These are phyloP conservation scores for Rubroboletus pulcherrimus DNA, from an alignment of 768 basidiomycete genomes.

Conservation along the genomic window DNA sequence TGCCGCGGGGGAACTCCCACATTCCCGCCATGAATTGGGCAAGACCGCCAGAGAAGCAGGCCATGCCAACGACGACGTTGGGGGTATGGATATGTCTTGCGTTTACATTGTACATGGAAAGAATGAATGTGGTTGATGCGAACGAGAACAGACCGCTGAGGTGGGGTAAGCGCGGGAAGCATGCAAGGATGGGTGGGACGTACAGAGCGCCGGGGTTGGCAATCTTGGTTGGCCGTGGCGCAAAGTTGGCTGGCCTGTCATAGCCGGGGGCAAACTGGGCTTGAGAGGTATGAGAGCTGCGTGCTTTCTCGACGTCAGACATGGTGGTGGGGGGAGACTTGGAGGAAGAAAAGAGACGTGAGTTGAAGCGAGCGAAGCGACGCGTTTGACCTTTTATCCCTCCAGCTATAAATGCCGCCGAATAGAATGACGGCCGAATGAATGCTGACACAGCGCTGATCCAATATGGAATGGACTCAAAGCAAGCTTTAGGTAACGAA, in stretches of 20 bases:
- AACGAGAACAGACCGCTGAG: conserved; percentile 75
- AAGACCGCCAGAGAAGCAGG: conserved; percentile 78
- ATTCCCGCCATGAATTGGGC: conserved; percentile 85
- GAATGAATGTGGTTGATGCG: conserved; percentile 77
- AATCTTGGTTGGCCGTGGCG: conserved; percentile 34
- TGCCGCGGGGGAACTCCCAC: conserved; percentile 77
- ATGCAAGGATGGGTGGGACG: not conserved
- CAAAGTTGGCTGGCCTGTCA: conserved; percentile 15
- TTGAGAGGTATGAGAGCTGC: conserved; percentile 19
- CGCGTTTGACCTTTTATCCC: conserved; percentile 15
- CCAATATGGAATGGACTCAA: not conserved
- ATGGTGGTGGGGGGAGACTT: conserved; percentile 14
- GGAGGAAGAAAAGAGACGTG: not conserved
- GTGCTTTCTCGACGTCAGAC: conserved; percentile 37
- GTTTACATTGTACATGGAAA: conserved; percentile 68
- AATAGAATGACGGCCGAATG: conserved; percentile 10
- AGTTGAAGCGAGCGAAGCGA: not conserved
- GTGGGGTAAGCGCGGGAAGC: not conserved
- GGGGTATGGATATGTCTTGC: conserved; percentile 51
- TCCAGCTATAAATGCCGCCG: conserved; percentile 12
- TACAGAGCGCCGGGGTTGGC: conserved; percentile 53
- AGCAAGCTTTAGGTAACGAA: not conserved
- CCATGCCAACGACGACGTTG: conserved; percentile 84
- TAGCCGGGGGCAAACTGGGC: conserved; percentile 17
- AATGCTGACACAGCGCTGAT: conserved; percentile 24